A percentile compares a stretch with the other conserved stretches of the same genome.
These are phyloP conservation scores for Trametes pubescens DNA, from an alignment of 1,284 basidiomycete genomes.

Conservation along the genomic window DNA sequence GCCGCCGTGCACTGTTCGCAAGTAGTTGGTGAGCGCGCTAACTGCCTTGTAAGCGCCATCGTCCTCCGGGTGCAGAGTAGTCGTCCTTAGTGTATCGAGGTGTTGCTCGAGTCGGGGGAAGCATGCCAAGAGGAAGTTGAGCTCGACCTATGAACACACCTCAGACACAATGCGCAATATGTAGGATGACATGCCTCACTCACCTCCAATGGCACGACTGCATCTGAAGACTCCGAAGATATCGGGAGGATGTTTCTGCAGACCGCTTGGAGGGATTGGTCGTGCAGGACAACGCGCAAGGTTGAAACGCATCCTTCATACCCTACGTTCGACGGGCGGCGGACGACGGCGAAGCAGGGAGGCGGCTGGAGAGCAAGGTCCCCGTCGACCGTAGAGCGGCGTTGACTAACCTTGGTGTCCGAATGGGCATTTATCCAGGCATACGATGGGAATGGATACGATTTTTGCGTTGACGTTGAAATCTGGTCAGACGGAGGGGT, in stretches of 20 bases:
- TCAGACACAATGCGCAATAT: background rate
- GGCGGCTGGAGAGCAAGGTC: background rate
- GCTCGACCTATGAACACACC: constrained; percentile 39
- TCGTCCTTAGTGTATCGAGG: constrained; percentile 44
- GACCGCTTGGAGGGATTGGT: background rate
- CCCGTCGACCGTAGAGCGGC: background rate
- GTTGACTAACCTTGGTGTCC: too few species aligned
- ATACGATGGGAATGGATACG: too few species aligned
- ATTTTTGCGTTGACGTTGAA: too few species aligned
- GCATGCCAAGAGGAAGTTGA: constrained; percentile 59
- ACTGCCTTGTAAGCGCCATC: constrained; percentile 50
- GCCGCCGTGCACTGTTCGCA: constrained; percentile 55
- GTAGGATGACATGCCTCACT: background rate
- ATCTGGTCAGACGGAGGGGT: background rate
- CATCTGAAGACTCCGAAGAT: background rate
- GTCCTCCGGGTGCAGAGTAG: constrained; percentile 39
- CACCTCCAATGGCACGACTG: background rate
- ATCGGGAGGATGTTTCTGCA: background rate
- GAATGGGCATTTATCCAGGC: too few species aligned
- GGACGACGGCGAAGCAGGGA: background rate
- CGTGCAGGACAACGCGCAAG: background rate
- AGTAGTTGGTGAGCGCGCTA: constrained; percentile 43
- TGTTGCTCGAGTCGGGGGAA: constrained; percentile 55
- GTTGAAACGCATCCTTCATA: background rate
- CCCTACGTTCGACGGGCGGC: background rate